Base-by-base conservation (phyloP, 306 rosid species). In the Clitoria ternatea region DNA sequence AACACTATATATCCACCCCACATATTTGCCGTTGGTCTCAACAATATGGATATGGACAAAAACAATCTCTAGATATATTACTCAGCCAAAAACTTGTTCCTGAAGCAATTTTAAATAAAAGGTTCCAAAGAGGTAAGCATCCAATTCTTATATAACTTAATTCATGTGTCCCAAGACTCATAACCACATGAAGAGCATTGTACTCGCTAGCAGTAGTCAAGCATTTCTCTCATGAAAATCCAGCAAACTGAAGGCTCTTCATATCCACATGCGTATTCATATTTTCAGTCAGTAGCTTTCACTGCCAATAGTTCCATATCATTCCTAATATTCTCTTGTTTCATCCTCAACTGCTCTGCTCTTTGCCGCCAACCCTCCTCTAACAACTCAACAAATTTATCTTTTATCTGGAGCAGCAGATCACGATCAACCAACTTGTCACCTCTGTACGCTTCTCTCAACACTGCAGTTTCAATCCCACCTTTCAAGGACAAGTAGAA, bases 401-500 rank as follows among this genome's bases (percentile, higher is more conserved):
- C 87, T 80, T 80, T 89, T 40, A 89, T 87, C 85, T 66, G 85
- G 3, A 89, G 88, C 83, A 91, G 35, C 1, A 96, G 99, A 77
- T 89, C 97, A 35, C 84, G 11, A 74, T 89, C 92, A 57, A 87
- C 70, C 87, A 95, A 54, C 74, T 81, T 43, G 47, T 71, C 88
- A 33, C 64, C 81, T 67, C 59, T 43, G 79, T 87, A 95, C 1
- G 97, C 92, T 68, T 89, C 97, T 69, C 96, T 85, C 81, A 91
- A 69, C 85, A 91, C 48, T 0, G 96, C 92, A 3, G 95, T 91
- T 45, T 87, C 80, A 14, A 95, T 95, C 74, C 96, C 96, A 11
- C 92, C 97, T 80, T 91, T 95, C 81, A 87, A 80, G 0, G 99
- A 95, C 87, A 89, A 1, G 60, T 89, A 95, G 24, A 95, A 95